Evolutionary conservation across 1,139 yeast genomes (phyloP).

Genomic region (Maudiozyma humilis): DNA sequence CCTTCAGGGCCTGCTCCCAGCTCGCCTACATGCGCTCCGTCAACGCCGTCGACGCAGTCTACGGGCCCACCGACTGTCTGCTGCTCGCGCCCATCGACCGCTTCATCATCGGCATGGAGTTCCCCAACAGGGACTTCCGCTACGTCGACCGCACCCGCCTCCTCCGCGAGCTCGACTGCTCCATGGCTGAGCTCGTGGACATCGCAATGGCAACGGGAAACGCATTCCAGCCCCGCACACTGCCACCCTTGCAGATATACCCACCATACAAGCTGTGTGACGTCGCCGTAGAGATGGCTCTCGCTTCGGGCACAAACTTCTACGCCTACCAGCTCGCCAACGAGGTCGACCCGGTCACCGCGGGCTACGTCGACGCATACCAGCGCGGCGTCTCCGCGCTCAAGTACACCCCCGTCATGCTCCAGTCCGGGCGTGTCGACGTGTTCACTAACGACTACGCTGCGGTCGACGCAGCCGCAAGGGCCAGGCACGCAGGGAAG

Average conservation of each 20-base stretch:
- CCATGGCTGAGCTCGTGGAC: conserved; percentile 63
- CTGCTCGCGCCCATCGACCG: conserved; percentile 56
- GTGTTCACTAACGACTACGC: conserved; percentile 35
- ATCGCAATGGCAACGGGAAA: conserved; percentile 70
- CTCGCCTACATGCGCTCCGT: conserved; percentile 56
- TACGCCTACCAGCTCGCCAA: conserved; percentile 31
- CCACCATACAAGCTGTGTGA: conserved; percentile 33
- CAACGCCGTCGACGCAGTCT: conserved; percentile 61
- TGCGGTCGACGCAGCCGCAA: neutral
- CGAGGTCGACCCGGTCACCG: neutral
- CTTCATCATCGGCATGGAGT: conserved; percentile 66
- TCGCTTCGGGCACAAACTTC: conserved; percentile 39
- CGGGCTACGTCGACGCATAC: conserved; percentile 33
- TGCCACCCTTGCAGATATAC: conserved; percentile 43
- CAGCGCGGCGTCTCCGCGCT: conserved; percentile 48
- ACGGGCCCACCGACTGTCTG: conserved; percentile 76
- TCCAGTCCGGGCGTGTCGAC: conserved; percentile 59
- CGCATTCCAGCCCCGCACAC: conserved; percentile 57
- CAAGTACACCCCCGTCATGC: conserved; percentile 61
- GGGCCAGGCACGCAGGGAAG: neutral
- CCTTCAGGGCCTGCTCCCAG: conserved; percentile 77
- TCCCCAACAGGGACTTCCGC: conserved; percentile 50
- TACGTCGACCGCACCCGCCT: conserved; percentile 55
- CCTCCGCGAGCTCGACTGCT: conserved; percentile 51
- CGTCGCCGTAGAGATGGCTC: conserved; percentile 38